phyloP scores from a whole-genome alignment of 495 filamentous ascomycete genomes.

The Aspergillus baeticus region DNA sequence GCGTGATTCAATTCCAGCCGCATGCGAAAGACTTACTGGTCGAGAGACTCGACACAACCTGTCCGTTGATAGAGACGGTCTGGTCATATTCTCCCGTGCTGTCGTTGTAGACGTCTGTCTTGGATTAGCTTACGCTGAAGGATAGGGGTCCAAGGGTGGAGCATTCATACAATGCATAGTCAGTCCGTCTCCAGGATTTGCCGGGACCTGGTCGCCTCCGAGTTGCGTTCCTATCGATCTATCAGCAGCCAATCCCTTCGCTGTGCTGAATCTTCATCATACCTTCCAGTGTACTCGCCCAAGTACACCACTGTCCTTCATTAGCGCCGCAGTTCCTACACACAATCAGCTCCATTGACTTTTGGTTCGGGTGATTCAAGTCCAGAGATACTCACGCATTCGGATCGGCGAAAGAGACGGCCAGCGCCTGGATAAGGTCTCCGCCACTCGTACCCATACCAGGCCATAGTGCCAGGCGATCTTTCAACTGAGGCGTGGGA shows the following conservation, averaged over 20 bases:
- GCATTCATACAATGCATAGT: conserved; percentile 22
- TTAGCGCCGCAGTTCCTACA: conserved; percentile 32
- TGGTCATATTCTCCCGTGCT: conserved; percentile 35
- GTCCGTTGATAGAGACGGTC: conserved; percentile 35
- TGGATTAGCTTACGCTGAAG: not conserved
- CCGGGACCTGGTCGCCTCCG: conserved; percentile 23
- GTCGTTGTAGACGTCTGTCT: conserved; percentile 35
- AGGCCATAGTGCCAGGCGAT: conserved; percentile 36
- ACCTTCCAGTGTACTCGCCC: conserved; percentile 34
- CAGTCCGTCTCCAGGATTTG: conserved; percentile 21
- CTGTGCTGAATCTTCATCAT: not conserved
- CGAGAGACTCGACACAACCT: conserved; percentile 31
- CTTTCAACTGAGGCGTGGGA: conserved; percentile 24
- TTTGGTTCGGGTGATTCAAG: not conserved
- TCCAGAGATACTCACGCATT: conserved; percentile 15
- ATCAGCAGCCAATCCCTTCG: not conserved
- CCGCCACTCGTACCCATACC: conserved; percentile 40
- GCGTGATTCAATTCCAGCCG: not conserved
- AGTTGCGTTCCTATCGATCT: conserved; percentile 12
- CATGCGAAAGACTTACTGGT: conserved; percentile 20
- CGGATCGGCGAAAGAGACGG: conserved; percentile 32
- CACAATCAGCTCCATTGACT: not conserved
- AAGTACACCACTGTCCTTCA: conserved; percentile 34
- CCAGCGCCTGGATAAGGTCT: conserved; percentile 37
- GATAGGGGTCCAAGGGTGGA: no score